Conservation (phyloP, 2,329 filamentous ascomycete genomes). For the Metarhizium robertsii region DNA sequence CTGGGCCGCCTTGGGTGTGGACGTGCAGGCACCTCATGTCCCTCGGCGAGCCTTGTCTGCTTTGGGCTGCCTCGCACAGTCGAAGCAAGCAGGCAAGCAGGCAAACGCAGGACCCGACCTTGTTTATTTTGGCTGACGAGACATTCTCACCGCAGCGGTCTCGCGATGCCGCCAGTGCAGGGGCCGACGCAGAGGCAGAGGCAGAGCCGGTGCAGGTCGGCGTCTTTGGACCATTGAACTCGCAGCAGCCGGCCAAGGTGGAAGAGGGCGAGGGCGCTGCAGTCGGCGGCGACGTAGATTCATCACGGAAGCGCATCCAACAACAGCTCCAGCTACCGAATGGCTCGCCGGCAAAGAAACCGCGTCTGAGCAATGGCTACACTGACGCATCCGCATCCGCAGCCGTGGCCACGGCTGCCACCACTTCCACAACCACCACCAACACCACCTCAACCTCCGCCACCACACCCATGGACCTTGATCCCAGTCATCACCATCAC, state of each 20-base stretch:
- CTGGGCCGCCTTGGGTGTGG: background rate
- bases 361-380: constrained; percentile 52
- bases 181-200: constrained; percentile 32
- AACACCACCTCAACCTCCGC: background rate
- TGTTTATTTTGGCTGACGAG: constrained; percentile 3
- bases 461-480: constrained; percentile 51
- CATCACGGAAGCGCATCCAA: constrained; percentile 41
- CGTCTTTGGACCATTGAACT: constrained; percentile 47
- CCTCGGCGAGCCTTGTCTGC: background rate
- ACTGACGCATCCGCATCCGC: constrained; percentile 38
- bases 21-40: background rate
- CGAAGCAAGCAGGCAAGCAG: background rate
- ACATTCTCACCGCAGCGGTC: constrained; percentile 32
- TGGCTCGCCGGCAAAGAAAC: constrained; percentile 50
- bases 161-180: constrained; percentile 24
- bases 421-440: constrained; percentile 23
- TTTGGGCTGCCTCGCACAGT: background rate
- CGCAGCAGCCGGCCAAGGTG: constrained; percentile 32
- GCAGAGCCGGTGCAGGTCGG: constrained; percentile 39
- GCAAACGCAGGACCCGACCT: background rate
- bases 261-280: constrained; percentile 28
- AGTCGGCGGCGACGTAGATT: constrained; percentile 28
- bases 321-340: constrained; percentile 32
- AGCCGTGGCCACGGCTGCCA: constrained; percentile 18
- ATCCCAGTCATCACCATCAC: constrained; percentile 28